Conservation (phyloP, 192 early-diverging fungal species). For the Backusella parvicylindrica region DNA sequence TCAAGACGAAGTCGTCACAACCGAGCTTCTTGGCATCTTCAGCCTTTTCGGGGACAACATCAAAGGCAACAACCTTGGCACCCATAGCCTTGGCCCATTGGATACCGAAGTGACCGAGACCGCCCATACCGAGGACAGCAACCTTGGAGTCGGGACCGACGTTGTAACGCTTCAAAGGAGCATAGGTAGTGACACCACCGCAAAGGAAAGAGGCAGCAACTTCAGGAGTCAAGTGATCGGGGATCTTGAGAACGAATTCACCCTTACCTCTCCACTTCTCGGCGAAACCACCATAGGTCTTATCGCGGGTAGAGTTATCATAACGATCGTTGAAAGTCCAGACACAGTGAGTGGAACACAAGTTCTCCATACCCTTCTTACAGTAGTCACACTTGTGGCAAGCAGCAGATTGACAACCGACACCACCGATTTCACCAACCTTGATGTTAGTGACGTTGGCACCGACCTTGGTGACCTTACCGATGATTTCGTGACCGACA, state of each 20-base stretch:
- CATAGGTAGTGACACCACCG: conserved; percentile 68
- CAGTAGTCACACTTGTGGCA: conserved; percentile 51
- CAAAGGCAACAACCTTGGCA: conserved; percentile 48
- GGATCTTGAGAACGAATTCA: conserved; percentile 60
- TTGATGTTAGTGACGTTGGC: conserved; percentile 21
- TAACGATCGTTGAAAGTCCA: conserved; percentile 44
- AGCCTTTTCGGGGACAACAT: conserved; percentile 49
- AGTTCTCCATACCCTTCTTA: conserved; percentile 35
- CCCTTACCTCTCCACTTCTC: conserved; percentile 45
- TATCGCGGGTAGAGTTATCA: conserved; percentile 29
- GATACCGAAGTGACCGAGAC: conserved; percentile 59
- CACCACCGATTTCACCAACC: conserved; percentile 47
- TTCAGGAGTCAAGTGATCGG: conserved; percentile 37
- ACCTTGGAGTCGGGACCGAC: conserved; percentile 43
- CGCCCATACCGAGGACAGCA: conserved; percentile 60
- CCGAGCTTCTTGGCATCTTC: conserved; percentile 56
- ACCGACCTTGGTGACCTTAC: conserved; percentile 39
- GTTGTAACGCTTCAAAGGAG: conserved; percentile 44
- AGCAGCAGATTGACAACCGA: conserved; percentile 63
- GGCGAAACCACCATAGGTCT: conserved; percentile 39
- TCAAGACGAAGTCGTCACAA: conserved; percentile 44
- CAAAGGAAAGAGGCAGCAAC: conserved; percentile 74
- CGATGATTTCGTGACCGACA: conserved; percentile 50
- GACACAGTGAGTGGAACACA: conserved; percentile 46
- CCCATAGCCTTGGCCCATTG: conserved; percentile 56